Evolutionary conservation across 768 basidiomycete species (phyloP), one percentile per base, ranked within the genome.

Genomic region (Lyophyllum semitale): DNA sequence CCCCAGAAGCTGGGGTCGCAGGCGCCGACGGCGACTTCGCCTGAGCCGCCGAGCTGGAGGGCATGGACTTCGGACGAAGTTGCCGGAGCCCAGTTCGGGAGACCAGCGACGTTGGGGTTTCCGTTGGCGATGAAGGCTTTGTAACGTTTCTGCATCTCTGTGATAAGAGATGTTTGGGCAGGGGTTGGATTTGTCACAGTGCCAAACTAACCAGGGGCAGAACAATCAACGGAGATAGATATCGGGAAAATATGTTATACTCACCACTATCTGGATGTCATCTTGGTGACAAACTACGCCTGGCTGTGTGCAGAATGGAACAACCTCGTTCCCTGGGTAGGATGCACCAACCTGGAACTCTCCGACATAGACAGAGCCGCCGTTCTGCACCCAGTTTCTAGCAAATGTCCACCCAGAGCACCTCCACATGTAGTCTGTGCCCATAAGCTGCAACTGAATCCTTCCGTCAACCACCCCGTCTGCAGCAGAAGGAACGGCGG

Each of bases 201-300:
- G 51, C 87, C 88, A 61, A 79, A 80, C 73, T 77, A 18, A 41
- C 26, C 51, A 47, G 55, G n/a, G 54, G 51, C 52, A 47, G 51
- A 38, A 33, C 17, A 25, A 48, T 45, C 37, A 40, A 13, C 27
- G 48, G 38, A 37, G 38, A 41, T 13, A 27, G 30, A 18, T 49
- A 52, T 41, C 6, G 41, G 42, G 45, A 23, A 51, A 37, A 49
- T 27, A 52, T 38, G 41, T 32, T 23, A 27, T 18, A 79, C 85
- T 55, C 71, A 87, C 87, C 56, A 92, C 80, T 66, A 89, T 85
- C 73, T 86, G 72, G 55, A 93, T 92, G 63, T 93, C 91, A 66
- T 92, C 91, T 66, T 91, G 81, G 67, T 91, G 90, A 70, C 90
- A 92, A 35, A 91, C 85, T 29, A 73, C 68, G 32, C 84, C 85